Evolutionary conservation across 2,329 filamentous ascomycete genomes (phyloP).

Genomic region (Exutisphaerella laricina): DNA sequence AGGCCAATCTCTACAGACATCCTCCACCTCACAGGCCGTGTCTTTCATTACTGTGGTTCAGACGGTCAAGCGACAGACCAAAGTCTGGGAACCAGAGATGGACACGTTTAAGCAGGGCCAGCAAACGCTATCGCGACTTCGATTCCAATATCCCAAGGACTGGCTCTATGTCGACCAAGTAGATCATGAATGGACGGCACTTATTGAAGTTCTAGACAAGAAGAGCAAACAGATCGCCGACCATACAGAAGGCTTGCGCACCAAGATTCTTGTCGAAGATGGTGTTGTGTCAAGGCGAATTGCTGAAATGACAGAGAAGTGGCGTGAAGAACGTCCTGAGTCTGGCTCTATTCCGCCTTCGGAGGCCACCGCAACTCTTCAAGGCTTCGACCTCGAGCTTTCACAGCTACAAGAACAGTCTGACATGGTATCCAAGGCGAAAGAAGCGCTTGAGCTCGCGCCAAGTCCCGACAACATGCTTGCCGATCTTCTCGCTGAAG

Average conservation of each 20-base stretch:
- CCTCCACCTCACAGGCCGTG: constrained; percentile 92
- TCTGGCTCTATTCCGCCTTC: constrained; percentile 90
- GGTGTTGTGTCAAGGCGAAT: constrained; percentile 87
- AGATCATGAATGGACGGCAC: constrained; percentile 87
- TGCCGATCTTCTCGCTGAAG: constrained; percentile 82
- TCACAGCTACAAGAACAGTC: constrained; percentile 80
- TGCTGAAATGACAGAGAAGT: constrained; percentile 73
- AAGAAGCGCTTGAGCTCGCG: constrained; percentile 89
- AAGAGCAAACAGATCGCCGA: constrained; percentile 96
- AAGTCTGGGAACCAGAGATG: constrained; percentile 90
- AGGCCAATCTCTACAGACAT: constrained; percentile 83
- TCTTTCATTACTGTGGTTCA: constrained; percentile 98
- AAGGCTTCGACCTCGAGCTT: constrained; percentile 76
- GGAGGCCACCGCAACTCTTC: constrained; percentile 75
- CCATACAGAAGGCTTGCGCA: constrained; percentile 87
- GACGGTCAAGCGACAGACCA: constrained; percentile 89
- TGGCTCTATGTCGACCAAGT: constrained; percentile 97
- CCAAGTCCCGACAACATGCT: constrained; percentile 75
- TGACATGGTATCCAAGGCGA: constrained; percentile 91
- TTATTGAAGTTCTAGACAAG: constrained; percentile 85
- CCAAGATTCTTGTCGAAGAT: constrained; percentile 93
- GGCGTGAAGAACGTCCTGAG: constrained; percentile 95
- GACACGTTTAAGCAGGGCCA: constrained; percentile 95
- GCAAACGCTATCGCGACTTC: constrained; percentile 81
- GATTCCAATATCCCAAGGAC: constrained; percentile 87